Percentiles rank a stretch among this genome's conserved stretches.
Conservation (phyloP, 768 basidiomycete genomes). For the Leccinellum rugosiceps region DNA sequence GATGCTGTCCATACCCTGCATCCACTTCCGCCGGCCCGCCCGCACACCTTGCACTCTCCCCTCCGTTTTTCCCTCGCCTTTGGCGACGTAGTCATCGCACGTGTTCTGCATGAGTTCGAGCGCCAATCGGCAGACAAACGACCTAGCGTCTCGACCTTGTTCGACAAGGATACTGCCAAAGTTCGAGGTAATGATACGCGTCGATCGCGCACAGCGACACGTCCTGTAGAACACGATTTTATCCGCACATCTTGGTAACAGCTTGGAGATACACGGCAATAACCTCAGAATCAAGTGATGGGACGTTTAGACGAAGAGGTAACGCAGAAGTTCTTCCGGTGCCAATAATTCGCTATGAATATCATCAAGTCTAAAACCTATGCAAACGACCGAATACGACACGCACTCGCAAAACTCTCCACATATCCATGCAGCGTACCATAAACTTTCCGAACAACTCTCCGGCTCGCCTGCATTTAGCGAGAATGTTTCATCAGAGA, state of each 20-base stretch:
- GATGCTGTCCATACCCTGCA: slow-evolving; percentile 12
- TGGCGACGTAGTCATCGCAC: slow-evolving; percentile 52
- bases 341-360: slow-evolving; percentile 67
- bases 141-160: slow-evolving; percentile 58
- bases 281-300: slow-evolving; percentile 58
- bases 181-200: slow-evolving; percentile 80
- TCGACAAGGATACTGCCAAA: slow-evolving; percentile 71
- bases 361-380: slow-evolving; percentile 5
- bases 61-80: slow-evolving; percentile 50
- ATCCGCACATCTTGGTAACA: slow-evolving; percentile 58
- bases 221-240: slow-evolving; percentile 48
- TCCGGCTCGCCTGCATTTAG: slow-evolving; percentile 64
- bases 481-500: slow-evolving; percentile 76
- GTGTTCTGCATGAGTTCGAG: slow-evolving; percentile 65
- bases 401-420: slow-evolving; percentile 93
- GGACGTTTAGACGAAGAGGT: slow-evolving; percentile 56
- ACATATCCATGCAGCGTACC: slow-evolving; percentile 94
- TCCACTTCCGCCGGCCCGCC: slow-evolving; percentile 15
- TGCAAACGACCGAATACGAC: neutral
- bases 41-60: slow-evolving; percentile 7
- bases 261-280: slow-evolving; percentile 81
- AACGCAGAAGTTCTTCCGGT: slow-evolving; percentile 67
- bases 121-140: slow-evolving; percentile 59
- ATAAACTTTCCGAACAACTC: slow-evolving; percentile 81
- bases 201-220: slow-evolving; percentile 74